Base-by-base conservation (phyloP, 2,329 filamentous ascomycete genomes). In the Xylariaceae sp. region DNA sequence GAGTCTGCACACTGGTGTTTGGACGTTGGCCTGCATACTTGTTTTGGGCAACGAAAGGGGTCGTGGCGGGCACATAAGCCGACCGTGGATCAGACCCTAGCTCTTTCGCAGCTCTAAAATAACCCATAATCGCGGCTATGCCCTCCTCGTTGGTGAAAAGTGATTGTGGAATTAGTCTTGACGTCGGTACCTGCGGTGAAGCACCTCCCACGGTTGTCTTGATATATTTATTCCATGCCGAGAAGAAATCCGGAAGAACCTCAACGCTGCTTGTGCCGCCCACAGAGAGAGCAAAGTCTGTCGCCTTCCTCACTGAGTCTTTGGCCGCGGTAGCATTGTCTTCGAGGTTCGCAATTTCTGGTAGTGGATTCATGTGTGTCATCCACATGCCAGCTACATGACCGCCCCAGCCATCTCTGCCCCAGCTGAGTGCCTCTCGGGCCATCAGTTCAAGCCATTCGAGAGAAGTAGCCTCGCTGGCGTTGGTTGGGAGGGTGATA, bases 341-440 rank as follows among this genome's bases (percentile, higher is more conserved):
- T 9, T 48, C 53, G 22, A 55, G 45, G 19, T 54, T 53, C 31
- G 55, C 53, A 10, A 36, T 36, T 14, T 14, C 33, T 14, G 57
- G 45, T 31, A 52, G 6, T 5, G 57, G 57, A 36, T 59, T 59
- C 28, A 59, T 56, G 44, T 59, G 53, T 12, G 57, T 59, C 28
- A 58, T 52, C 19, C 48, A 57, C 12, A 53, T 59, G 45, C 57
- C 57, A 31, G 48, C 55, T 18, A 59, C 57, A 36, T 59, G 57
- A 22, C 57, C 57, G 45, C 57, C 57, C 57, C 57, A 59, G 42
- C 57, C 57, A 33, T 53, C 52, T 19, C 45, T 46, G 7, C 55
- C 57, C 57, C 55, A 59, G 48, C 50, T 50, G 5, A 59, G 47
- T 10, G 57, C 56, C 34, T 60, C 57, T n/a, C 55, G 52, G 31